These are phyloP conservation scores for Aurinia saxatilis DNA, from an alignment of 345 rosid species.

Conservation along the genomic window DNA sequence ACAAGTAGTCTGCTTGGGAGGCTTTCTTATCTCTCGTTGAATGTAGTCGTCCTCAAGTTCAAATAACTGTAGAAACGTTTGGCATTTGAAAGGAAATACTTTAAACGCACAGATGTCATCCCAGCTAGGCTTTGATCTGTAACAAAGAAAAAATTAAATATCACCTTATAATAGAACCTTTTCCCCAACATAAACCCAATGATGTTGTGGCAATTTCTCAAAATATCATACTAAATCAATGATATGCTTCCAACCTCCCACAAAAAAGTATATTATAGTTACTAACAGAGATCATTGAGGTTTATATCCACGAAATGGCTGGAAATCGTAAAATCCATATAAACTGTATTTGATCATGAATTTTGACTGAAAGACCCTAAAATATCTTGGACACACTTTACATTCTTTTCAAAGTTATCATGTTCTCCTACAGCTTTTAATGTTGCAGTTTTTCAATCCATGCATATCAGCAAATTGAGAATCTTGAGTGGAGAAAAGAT, in stretches of 20 bases:
- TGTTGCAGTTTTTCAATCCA: not conserved
- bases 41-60: constrained; percentile 81
- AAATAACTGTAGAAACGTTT: constrained; percentile 57
- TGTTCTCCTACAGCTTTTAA: not conserved
- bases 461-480: not conserved
- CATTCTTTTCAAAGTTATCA: not conserved
- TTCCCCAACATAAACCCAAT: not conserved
- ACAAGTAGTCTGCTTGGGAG: constrained; percentile 54
- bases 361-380: not conserved
- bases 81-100: constrained; percentile 73
- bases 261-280: not conserved
- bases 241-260: not conserved
- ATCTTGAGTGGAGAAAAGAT: not conserved
- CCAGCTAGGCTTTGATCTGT: constrained; percentile 57
- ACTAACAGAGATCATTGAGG: not conserved
- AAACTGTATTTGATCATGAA: not conserved
- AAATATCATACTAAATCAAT: no score
- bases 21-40: constrained; percentile 76
- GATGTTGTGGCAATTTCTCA: not conserved
- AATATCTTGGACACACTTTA: not conserved
- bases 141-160: constrained; percentile 6
- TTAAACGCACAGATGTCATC: constrained; percentile 65
- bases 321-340: not conserved
- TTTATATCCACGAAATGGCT: not conserved
- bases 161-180: not conserved